Percentiles rank a stretch among this genome's conserved stretches.
Conservation (phyloP, 2,329 filamentous ascomycete genomes). For the Apiospora sp. region DNA sequence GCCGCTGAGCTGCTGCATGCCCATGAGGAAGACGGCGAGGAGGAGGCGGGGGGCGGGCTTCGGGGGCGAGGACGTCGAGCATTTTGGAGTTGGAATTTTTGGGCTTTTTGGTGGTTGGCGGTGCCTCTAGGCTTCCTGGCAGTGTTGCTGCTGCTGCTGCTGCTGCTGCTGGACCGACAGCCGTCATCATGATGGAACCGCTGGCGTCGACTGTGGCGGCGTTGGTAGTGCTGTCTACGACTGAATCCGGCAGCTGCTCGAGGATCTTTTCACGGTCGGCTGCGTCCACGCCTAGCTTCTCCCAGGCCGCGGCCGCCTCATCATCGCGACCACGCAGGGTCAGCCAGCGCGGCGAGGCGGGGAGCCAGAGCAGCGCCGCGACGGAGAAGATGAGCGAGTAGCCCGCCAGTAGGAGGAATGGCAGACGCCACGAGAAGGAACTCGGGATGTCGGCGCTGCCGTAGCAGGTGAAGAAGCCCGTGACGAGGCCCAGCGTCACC, state of each 20-base stretch:
- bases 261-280: conserved; percentile 30
- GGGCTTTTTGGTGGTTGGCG: background rate
- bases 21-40: conserved; percentile 30
- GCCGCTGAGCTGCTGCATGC: conserved; percentile 30
- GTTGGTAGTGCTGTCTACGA: background rate
- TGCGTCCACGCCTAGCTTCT: conserved; percentile 23
- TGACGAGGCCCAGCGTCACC: conserved; percentile 26
- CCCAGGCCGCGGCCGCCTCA: conserved; percentile 26
- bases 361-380: conserved; percentile 22
- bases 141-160: too few species aligned
- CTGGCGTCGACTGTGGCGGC: background rate
- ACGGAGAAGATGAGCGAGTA: conserved; percentile 22
- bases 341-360: conserved; percentile 29
- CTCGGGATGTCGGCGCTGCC: conserved; percentile 25
- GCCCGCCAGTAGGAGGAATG: conserved; percentile 27
- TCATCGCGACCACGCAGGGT: conserved; percentile 8
- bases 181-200: background rate
- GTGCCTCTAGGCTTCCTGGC: background rate
- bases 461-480: conserved; percentile 31
- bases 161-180: background rate
- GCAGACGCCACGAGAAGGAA: conserved; percentile 29
- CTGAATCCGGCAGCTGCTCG: background rate
- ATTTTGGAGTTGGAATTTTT: background rate
- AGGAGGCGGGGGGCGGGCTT: conserved; percentile 22
- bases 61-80: conserved; percentile 24